phyloP scores from a whole-genome alignment of 306 rosid genomes.

The Purshia tridentata region DNA sequence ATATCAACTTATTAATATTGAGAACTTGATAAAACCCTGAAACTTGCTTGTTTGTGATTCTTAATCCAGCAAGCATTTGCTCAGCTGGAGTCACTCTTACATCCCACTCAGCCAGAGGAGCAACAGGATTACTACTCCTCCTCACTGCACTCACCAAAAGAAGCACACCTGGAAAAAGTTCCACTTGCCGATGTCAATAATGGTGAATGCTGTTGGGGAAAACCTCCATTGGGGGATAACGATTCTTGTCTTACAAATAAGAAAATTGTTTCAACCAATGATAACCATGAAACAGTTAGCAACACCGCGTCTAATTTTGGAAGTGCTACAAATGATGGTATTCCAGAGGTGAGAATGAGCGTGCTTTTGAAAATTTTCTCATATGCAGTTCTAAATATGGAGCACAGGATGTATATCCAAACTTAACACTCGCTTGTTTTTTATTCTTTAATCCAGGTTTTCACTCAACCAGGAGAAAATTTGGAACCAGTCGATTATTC shows the following conservation, averaged over 20 bases:
- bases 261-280: too few relatives aligned
- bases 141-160: too few relatives aligned
- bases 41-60: conserved; percentile 12
- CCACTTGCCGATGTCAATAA: not conserved
- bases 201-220: too few relatives aligned
- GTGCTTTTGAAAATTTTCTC: conserved; percentile 7
- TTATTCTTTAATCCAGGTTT: conserved; percentile 29
- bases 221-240: too few relatives aligned
- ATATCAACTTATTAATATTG: not conserved
- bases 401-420: conserved; percentile 1
- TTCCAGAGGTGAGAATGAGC: conserved; percentile 37
- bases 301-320: not conserved
- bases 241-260: too few relatives aligned
- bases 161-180: not conserved
- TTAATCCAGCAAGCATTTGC: conserved; percentile 12
- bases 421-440: conserved; percentile 11
- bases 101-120: too few relatives aligned
- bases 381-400: not conserved
- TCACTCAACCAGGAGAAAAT: not conserved
- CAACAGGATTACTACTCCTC: not conserved
- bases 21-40: conserved; percentile 7
- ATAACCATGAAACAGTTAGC: not conserved
- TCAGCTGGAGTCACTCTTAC: not conserved
- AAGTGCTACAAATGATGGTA: not conserved
- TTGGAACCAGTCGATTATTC: not conserved